Evolutionary conservation across 805 yeast genomes (phyloP), one percentile per base, ranked within the genome.

Genomic region (Saturnispora dispora): DNA sequence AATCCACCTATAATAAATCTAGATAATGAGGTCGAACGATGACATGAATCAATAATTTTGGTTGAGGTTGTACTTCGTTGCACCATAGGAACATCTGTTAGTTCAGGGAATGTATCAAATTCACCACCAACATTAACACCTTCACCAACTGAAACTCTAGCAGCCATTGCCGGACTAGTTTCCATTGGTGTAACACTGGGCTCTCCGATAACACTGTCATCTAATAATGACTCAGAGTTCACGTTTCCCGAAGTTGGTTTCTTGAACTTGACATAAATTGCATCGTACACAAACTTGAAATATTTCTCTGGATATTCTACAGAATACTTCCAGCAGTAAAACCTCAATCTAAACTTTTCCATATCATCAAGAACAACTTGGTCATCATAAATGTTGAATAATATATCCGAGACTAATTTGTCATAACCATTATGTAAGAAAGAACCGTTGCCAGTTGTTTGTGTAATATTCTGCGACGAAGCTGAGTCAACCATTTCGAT

Each of bases 401-500:
- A 50, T 17, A 66, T 25, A 52, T 65, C 68, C 53, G 57, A 60
- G 4, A 58, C 30, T 25, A 66, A 44, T 7, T 47, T 52, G 20
- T 58, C 58, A 46, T 53, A 53, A 27, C 57, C 53, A 23, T 36
- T 51, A 15, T 47, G 51, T 5, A 56, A 51, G 47, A 57, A 59
- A 17, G 58, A 60, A 50, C 58, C 60, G 25, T 53, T 55, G 3
- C 37, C 45, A 10, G 45, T 36, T 10, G 50, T 30, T 28, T 40
- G 32, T 43, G 33, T 23, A 49, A 53, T 20, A 37, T 45, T 42
- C 66, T 40, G 18, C 15, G 20, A n/a, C 9, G 25, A 25, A 30
- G 15, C 18, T 2, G 15, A 43, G 5, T 25, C 39, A 61, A 61
- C 58, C 5, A 72, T 57, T 15, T 68, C 70, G 5, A 70, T 61